A percentile compares a stretch with the other conserved stretches of the same genome.
Conservation (phyloP, 2,329 filamentous ascomycete genomes). For the Aspergillus hortae region DNA sequence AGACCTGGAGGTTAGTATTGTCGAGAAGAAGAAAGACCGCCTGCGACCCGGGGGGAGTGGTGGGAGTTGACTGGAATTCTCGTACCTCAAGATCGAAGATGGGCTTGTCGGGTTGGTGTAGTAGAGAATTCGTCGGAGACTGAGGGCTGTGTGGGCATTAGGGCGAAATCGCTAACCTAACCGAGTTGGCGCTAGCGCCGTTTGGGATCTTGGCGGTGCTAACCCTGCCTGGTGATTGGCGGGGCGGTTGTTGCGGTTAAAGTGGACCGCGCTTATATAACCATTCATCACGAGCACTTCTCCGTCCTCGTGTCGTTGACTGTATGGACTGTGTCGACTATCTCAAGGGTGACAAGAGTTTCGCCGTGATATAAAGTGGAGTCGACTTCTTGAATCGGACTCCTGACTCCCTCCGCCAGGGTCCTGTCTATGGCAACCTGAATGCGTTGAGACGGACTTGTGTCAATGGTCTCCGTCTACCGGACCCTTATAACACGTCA, state of each 20-base stretch:
- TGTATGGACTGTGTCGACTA: too few relatives aligned
- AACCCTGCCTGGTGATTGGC: background rate
- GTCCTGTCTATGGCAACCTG: too few relatives aligned
- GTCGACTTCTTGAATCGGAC: too few relatives aligned
- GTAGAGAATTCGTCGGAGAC: slow-evolving; percentile 37
- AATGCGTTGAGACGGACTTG: too few relatives aligned
- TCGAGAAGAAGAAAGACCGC: slow-evolving; percentile 19
- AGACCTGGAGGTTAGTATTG: slow-evolving; percentile 34
- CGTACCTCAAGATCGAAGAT: slow-evolving; percentile 44
- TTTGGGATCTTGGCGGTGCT: slow-evolving; percentile 12
- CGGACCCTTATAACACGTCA: too few relatives aligned
- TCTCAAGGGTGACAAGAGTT: too few relatives aligned
- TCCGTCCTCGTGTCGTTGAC: too few relatives aligned
- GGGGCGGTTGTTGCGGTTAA: too few relatives aligned
- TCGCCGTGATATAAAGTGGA: too few relatives aligned
- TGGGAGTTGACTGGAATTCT: slow-evolving; percentile 24
- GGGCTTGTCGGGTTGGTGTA: slow-evolving; percentile 40
- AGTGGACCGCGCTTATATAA: background rate
- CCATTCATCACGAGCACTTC: background rate
- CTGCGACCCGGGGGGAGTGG: slow-evolving; percentile 22
- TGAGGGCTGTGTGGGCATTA: slow-evolving; percentile 43
- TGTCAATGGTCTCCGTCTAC: too few relatives aligned
- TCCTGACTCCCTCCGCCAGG: too few relatives aligned
- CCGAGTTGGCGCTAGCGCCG: slow-evolving; percentile 33
- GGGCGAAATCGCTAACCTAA: slow-evolving; percentile 46